Conservation (phyloP, 805 yeast species). For the Pichia scutulata region DNA sequence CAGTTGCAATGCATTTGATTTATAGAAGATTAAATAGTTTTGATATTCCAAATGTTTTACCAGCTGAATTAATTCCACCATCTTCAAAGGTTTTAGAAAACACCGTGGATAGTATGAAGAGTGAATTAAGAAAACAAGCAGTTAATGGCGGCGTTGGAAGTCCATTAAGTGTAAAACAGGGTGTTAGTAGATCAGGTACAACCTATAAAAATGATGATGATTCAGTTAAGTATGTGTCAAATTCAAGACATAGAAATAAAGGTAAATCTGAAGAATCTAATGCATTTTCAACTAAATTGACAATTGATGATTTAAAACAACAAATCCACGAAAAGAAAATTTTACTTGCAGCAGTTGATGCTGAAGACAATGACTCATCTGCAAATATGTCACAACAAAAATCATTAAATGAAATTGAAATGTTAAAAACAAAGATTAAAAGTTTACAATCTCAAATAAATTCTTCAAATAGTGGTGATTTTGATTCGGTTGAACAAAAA, state of each 20-base stretch:
- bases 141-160: slow-evolving; percentile 20
- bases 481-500: slow-evolving; percentile 38
- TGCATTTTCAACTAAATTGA: slow-evolving; percentile 26
- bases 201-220: slow-evolving; percentile 72
- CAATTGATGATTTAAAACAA: slow-evolving; percentile 52
- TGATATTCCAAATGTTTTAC: slow-evolving; percentile 73
- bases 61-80: slow-evolving; percentile 87
- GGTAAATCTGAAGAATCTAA: slow-evolving; percentile 18
- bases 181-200: slow-evolving; percentile 39
- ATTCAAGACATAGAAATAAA: slow-evolving; percentile 47
- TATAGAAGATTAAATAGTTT: slow-evolving; percentile 85
- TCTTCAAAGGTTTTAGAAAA: slow-evolving; percentile 69
- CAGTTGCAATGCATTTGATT: slow-evolving; percentile 95
- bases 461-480: slow-evolving; percentile 15
- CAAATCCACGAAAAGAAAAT: slow-evolving; percentile 65
- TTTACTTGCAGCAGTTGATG: slow-evolving; percentile 61
- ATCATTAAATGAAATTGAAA: slow-evolving; percentile 51
- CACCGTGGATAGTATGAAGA: slow-evolving; percentile 62
- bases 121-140: slow-evolving; percentile 41
- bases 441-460: slow-evolving; percentile 35
- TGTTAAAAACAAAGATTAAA: slow-evolving; percentile 53
- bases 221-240: slow-evolving; percentile 50
- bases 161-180: slow-evolving; percentile 15
- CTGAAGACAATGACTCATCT: slow-evolving; percentile 46
- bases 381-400: slow-evolving; percentile 24